phyloP scores from a whole-genome alignment of 1,284 basidiomycete species.

The Athelia sp. region DNA sequence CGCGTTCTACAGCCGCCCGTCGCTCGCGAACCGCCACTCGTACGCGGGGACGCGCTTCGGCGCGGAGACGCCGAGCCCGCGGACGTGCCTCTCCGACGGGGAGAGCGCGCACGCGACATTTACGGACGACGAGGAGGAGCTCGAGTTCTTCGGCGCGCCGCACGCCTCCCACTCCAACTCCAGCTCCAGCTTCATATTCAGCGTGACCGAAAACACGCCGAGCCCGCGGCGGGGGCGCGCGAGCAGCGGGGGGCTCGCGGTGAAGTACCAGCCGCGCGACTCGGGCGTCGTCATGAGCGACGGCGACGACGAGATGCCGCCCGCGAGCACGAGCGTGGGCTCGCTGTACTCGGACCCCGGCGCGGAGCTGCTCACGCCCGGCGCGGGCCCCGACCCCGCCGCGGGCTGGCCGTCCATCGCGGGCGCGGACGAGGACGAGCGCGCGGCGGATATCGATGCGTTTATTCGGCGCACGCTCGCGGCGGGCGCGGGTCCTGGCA shows the following conservation, averaged over 20 bases:
- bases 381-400: slow-evolving; percentile 41
- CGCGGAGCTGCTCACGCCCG: slow-evolving; percentile 68
- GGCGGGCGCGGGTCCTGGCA: slow-evolving; percentile 45
- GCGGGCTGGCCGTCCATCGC: slow-evolving; percentile 76
- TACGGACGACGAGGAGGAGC: slow-evolving; percentile 39
- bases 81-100: slow-evolving; percentile 35
- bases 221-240: slow-evolving; percentile 42
- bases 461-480: slow-evolving; percentile 71
- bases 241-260: slow-evolving; percentile 38
- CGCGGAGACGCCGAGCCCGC: slow-evolving; percentile 36
- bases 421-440: slow-evolving; percentile 21
- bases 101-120: slow-evolving; percentile 18
- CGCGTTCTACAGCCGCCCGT: slow-evolving; percentile 1
- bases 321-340: no score
- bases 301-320: slow-evolving; percentile 54
- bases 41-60: slow-evolving; percentile 26
- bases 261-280: slow-evolving; percentile 69
- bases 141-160: slow-evolving; percentile 52
- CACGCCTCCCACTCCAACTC: slow-evolving; percentile 26
- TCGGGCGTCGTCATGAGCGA: slow-evolving; percentile 60
- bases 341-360: no score
- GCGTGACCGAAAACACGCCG: slow-evolving; percentile 48
- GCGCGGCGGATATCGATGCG: slow-evolving; percentile 58
- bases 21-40: slow-evolving; percentile 29
- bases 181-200: slow-evolving; percentile 43